Conservation (phyloP, 1,139 yeast genomes). For the Geotrichum reessii region DNA sequence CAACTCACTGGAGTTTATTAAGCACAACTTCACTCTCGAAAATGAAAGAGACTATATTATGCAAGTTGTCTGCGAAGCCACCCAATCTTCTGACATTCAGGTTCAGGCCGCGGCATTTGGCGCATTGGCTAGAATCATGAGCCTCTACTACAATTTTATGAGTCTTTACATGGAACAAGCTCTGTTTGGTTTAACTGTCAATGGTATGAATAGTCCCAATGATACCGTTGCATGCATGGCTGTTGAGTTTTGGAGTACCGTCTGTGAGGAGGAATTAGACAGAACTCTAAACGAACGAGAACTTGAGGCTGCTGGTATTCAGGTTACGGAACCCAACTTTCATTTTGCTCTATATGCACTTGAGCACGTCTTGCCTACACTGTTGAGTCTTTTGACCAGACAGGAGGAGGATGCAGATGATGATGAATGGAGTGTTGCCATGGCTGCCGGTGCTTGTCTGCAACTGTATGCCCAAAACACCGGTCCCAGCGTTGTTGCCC, state of each 20-base stretch:
- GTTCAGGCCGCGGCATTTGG: constrained; percentile 95
- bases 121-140: constrained; percentile 88
- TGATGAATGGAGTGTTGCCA: constrained; percentile 95
- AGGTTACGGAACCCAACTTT: constrained; percentile 34
- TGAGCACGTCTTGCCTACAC: constrained; percentile 79
- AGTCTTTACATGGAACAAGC: constrained; percentile 96
- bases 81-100: constrained; percentile 77
- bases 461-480: constrained; percentile 90
- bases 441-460: constrained; percentile 98
- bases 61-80: constrained; percentile 98
- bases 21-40: constrained; percentile 80
- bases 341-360: constrained; percentile 84
- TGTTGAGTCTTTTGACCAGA: constrained; percentile 70
- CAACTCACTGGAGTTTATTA: constrained; percentile 84
- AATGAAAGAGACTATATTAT: constrained; percentile 94
- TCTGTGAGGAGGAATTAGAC: constrained; percentile 92
- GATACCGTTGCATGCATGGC: constrained; percentile 97
- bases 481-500: constrained; percentile 77
- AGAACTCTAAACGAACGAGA: constrained; percentile 65
- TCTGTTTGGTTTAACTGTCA: constrained; percentile 77
- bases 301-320: constrained; percentile 35
- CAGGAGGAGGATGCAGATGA: constrained; percentile 91
- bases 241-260: constrained; percentile 96
- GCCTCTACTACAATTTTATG: constrained; percentile 83
- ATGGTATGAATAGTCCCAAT: constrained; percentile 83